These are phyloP conservation scores for Colletotrichum sublineola DNA, from an alignment of 2,329 filamentous ascomycete genomes.

Conservation along the genomic window DNA sequence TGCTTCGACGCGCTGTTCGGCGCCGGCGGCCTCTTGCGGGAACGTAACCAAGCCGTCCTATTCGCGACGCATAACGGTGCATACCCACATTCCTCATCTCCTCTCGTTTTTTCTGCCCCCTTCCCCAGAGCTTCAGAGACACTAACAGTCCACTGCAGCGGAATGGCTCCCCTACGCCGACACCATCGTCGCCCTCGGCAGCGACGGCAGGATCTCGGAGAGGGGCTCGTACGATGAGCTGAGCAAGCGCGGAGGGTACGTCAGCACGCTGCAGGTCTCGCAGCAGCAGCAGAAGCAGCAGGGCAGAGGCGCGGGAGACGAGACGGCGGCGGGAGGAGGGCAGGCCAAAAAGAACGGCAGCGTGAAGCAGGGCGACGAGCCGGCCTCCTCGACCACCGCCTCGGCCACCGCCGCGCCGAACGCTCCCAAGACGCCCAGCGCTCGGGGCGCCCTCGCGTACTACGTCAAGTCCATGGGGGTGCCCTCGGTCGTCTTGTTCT, in stretches of 20 bases:
- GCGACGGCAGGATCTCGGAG: conserved; percentile 23
- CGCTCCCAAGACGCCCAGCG: not conserved
- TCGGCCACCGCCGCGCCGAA: accelerated
- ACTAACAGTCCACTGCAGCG: not conserved
- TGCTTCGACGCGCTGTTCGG: conserved; percentile 28
- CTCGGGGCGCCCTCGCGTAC: conserved; percentile 10
- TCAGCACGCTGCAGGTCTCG: conserved; percentile 15
- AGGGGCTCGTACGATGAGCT: conserved; percentile 17
- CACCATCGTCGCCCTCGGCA: conserved; percentile 16
- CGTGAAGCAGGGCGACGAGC: not conserved
- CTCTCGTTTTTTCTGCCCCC: not conserved
- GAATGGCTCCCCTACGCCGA: conserved; percentile 29
- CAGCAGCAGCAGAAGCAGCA: not conserved
- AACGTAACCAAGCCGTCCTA: conserved; percentile 54
- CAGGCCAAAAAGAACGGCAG: not conserved
- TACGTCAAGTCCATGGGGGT: conserved; percentile 30
- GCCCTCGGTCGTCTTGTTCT: conserved; percentile 13
- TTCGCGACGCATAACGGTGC: conserved; percentile 54
- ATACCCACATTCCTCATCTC: not conserved
- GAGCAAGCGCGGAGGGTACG: conserved; percentile 15
- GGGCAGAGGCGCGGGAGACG: not conserved
- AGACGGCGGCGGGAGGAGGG: not conserved
- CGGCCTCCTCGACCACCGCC: accelerated
- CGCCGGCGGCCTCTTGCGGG: conserved; percentile 46
- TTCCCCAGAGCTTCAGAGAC: not conserved